Evolutionary conservation across 169 alveolate genomes (phyloP).

Genomic region (Sarcocystis neurona): DNA sequence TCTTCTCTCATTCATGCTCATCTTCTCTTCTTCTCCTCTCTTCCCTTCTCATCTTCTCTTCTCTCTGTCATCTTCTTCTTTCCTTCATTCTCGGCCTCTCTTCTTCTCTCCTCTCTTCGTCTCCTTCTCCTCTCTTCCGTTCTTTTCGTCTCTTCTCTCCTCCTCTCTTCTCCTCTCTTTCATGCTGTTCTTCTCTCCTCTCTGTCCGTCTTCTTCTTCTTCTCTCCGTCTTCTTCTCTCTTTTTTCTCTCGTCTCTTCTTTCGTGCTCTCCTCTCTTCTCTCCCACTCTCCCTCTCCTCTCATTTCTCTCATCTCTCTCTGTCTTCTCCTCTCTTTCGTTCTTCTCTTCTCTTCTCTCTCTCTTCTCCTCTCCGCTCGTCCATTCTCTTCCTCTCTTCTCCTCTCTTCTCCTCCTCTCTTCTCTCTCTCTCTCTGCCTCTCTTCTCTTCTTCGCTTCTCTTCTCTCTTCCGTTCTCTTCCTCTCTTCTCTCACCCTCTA

Average conservation of each 20-base stretch:
- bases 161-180: neutral
- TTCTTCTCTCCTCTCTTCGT: neutral
- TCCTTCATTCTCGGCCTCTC: neutral
- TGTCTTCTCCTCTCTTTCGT: no score
- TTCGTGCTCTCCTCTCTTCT: no score
- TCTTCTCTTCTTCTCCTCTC: no score
- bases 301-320: neutral
- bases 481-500: neutral
- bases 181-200: no score
- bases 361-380: neutral
- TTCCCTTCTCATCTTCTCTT: no score
- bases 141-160: neutral
- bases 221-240: no score
- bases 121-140: neutral
- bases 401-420: neutral
- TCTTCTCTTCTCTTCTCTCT: neutral
- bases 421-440: no score
- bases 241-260: no score
- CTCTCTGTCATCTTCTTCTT: neutral
- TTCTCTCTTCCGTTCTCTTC: neutral
- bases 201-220: no score
- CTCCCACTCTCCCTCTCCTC: neutral
- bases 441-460: neutral
- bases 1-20: no score
- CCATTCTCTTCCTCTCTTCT: neutral